Conservation (phyloP, 139 green algal genomes). For the Micractinium conductrix region DNA sequence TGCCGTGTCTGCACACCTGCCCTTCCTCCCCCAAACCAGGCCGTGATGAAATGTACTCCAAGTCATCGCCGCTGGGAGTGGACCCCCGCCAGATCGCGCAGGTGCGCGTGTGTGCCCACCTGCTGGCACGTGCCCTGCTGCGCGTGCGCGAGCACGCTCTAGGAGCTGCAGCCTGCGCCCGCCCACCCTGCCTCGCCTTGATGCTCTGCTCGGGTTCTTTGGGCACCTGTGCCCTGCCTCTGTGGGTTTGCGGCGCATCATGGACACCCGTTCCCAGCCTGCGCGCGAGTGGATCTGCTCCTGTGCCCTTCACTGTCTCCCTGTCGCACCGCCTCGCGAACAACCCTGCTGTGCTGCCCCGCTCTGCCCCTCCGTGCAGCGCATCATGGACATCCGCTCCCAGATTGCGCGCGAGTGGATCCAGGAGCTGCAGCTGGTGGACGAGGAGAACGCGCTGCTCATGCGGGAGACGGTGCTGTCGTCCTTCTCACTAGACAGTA, state of each 20-base stretch:
- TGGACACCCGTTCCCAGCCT: constrained; percentile 75
- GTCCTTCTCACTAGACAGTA: constrained; percentile 27
- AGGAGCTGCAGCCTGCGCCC: no score
- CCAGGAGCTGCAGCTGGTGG: constrained; percentile 81
- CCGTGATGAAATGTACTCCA: constrained; percentile 9
- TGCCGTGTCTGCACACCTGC: neutral
- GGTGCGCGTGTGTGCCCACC: no score
- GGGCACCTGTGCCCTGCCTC: no score
- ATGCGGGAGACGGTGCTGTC: constrained; percentile 58
- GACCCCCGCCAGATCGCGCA: constrained; percentile 86
- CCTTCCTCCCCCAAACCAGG: neutral
- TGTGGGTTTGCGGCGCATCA: constrained; percentile 61
- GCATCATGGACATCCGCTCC: constrained; percentile 83
- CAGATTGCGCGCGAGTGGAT: constrained; percentile 84
- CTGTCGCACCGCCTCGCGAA: no score
- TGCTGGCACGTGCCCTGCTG: no score
- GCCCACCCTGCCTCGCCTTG: no score
- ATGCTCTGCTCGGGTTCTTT: no score
- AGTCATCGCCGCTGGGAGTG: constrained; percentile 52
- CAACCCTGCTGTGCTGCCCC: no score
- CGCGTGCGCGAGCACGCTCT: no score
- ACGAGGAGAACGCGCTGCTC: constrained; percentile 64
- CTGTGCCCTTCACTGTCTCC: neutral
- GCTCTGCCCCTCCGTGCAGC: constrained; percentile 15
- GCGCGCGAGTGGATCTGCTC: no score